Evolutionary conservation across 768 basidiomycete genomes (phyloP), one percentile per base, ranked within the genome.

Genomic region (Porphyrellus cyaneotinctus): DNA sequence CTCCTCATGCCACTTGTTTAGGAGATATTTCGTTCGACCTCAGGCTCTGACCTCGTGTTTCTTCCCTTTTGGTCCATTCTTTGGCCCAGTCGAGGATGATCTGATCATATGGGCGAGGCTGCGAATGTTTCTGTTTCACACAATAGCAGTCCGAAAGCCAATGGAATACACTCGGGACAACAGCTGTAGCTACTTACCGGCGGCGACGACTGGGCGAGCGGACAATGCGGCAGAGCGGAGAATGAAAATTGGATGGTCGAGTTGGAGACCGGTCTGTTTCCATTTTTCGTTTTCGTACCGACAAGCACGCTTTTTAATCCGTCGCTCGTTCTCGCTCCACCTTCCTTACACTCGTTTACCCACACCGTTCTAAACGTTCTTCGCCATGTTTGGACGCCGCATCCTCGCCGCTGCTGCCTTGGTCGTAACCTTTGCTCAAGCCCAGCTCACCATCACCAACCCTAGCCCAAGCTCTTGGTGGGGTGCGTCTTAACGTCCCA

Each of bases 401-500:
- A 62, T 70, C 52, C 54, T 71, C 55, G 58, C 73, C 28, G 58
- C 74, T 53, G 70, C 73, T 49, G 70, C 78, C 56, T 59, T 79
- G 51, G 59, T 66, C 47, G 64, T 71, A 37, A 74, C 70, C 37
- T 64, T 68, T 56, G 63, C 55, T 8, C 52, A 54, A 32, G 77
- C 78, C 9, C 68, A 75, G 55, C 69, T 83, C 51, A 30, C 59
- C 36, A 70, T 86, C 70, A 68, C 74, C 41, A 60, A 65, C 37
- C 84, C 84, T 2, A 70, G 73, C 30, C 37, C 73, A 2, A 47
- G 68, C 58, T 62, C 70, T 9, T 86, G 84, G 84, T 86, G 84
- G 84, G 79, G 84, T 86, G 53, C 45, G 81, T 75, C 14, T 23
- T 1, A 26, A 31, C 22, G 48, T 46, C n/a, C 30, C 37, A 8